Conservation (phyloP, 805 yeast species). For the Nakazawaea ishiwadae region DNA sequence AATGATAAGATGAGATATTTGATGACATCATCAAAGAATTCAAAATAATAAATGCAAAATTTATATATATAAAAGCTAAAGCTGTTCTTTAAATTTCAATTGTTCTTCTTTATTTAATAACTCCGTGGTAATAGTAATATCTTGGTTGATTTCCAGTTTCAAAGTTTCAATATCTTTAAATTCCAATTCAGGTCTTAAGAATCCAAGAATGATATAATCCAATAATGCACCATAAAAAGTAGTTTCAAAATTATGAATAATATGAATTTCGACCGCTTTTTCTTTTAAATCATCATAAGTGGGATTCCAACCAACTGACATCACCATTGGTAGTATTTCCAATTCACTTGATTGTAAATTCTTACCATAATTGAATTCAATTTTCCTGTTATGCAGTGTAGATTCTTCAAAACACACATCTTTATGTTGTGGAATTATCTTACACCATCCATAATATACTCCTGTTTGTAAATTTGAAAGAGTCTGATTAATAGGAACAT, state of each 20-base stretch:
- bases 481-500: slow-evolving; percentile 58
- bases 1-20: too few relatives aligned
- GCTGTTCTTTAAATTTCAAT: slow-evolving; percentile 27
- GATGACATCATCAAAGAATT: too few relatives aligned
- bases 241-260: slow-evolving; percentile 63
- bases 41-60: too few relatives aligned
- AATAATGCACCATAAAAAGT: slow-evolving; percentile 82
- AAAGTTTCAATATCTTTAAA: slow-evolving; percentile 80
- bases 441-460: slow-evolving; percentile 76
- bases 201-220: slow-evolving; percentile 72
- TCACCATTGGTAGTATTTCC: slow-evolving; percentile 75
- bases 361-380: slow-evolving; percentile 60
- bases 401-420: slow-evolving; percentile 17
- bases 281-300: slow-evolving; percentile 75
- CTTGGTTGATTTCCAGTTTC: slow-evolving; percentile 77
- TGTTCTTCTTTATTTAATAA: slow-evolving; percentile 36
- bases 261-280: slow-evolving; percentile 77
- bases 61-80: too few relatives aligned
- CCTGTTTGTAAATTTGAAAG: slow-evolving; percentile 59
- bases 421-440: slow-evolving; percentile 11
- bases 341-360: slow-evolving; percentile 35
- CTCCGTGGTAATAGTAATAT: slow-evolving; percentile 62
- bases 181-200: slow-evolving; percentile 84
- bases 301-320: slow-evolving; percentile 96
- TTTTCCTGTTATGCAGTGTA: slow-evolving; percentile 29